Evolutionary conservation across 2,329 filamentous ascomycete genomes (phyloP).

Genomic region (Fusarium cicatricum): DNA sequence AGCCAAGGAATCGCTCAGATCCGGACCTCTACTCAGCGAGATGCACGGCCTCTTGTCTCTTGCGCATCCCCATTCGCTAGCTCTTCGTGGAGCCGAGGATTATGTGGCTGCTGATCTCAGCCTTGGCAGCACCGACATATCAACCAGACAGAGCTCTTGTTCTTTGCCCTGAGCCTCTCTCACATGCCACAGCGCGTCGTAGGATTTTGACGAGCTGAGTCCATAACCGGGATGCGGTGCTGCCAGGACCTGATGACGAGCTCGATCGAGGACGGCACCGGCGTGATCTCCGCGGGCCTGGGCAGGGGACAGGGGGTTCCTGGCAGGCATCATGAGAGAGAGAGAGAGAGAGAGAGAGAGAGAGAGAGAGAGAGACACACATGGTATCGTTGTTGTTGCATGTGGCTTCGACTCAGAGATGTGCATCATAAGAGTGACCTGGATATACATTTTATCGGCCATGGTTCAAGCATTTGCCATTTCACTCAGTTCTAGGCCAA

Average conservation of each 20-base stretch:
- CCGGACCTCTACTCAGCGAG: no score
- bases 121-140: constrained; percentile 25
- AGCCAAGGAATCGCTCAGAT: no score
- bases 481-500: no score
- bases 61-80: not conserved
- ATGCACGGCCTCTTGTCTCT: no score
- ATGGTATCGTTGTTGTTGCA: not conserved
- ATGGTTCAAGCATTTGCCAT: not conserved
- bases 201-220: not conserved
- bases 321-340: no score
- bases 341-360: no score
- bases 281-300: constrained; percentile 22
- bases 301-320: constrained; percentile 26
- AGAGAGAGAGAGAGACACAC: constrained; percentile 22
- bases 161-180: constrained; percentile 1
- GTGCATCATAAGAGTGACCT: not conserved
- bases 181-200: constrained; percentile 1
- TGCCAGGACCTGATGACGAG: constrained; percentile 31
- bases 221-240: constrained; percentile 5
- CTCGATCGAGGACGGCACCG: constrained; percentile 21
- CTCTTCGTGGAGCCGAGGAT: not conserved
- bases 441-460: not conserved
- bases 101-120: constrained; percentile 27
- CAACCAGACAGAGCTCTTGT: not conserved
- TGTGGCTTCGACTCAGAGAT: constrained; percentile 3